Conservation (phyloP, 129 eudicot genomes). For the Flaveria bidentis region DNA sequence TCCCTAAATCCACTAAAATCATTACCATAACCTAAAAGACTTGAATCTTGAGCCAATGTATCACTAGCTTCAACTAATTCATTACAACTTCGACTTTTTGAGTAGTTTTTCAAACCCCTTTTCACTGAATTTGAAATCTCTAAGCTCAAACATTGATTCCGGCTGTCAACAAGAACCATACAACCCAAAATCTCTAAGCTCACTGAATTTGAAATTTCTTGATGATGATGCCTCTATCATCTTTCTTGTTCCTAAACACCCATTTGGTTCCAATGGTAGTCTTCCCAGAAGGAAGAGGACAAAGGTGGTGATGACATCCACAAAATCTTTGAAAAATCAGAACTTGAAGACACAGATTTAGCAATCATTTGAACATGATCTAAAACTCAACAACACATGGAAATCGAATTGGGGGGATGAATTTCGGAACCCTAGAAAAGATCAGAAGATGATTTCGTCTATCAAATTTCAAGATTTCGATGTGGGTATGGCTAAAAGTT, state of each 20-base stretch:
- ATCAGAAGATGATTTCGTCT: not conserved
- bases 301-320: constrained; percentile 36
- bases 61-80: constrained; percentile 33
- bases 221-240: too few species aligned
- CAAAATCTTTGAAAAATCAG: constrained; percentile 30
- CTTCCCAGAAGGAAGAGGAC: too few species aligned
- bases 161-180: constrained; percentile 34
- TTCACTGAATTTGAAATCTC: constrained; percentile 38
- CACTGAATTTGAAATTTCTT: too few species aligned
- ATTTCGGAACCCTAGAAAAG: constrained; percentile 16
- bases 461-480: constrained; percentile 12
- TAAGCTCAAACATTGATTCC: constrained; percentile 31
- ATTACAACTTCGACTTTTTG: constrained; percentile 33
- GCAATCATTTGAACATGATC: constrained; percentile 23
- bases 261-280: too few species aligned
- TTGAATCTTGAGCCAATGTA: constrained; percentile 16
- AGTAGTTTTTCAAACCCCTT: constrained; percentile 46
- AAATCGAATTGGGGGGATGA: constrained; percentile 17
- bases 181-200: constrained; percentile 38
- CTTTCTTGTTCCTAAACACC: too few species aligned
- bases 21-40: constrained; percentile 1
- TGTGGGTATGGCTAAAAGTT: constrained; percentile 22
- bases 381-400: not conserved
- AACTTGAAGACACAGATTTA: constrained; percentile 21
- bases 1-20: constrained; percentile 55